Percentiles rank a stretch among this genome's conserved stretches.
Evolutionary conservation across 1,284 basidiomycete genomes (phyloP).

Genomic region (Cryptococcus sp.): DNA sequence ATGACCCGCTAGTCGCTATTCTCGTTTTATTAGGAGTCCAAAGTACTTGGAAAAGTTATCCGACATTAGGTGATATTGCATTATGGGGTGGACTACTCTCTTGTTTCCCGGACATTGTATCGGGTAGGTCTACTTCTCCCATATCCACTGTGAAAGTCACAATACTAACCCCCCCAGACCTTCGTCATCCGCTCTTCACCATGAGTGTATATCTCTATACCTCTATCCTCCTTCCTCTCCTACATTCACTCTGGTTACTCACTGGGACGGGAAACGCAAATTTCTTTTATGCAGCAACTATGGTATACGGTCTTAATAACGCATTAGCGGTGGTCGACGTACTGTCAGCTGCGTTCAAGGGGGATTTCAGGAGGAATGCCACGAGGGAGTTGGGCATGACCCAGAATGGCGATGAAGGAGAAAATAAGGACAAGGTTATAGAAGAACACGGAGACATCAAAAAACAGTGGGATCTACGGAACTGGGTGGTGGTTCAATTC

Average conservation of each 20-base stretch:
- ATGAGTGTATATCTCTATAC: conserved; percentile 79
- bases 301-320: conserved; percentile 86
- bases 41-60: conserved; percentile 86
- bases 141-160: background rate
- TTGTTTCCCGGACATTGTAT: conserved; percentile 77
- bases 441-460: background rate
- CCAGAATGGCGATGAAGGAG: background rate
- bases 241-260: conserved; percentile 85
- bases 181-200: conserved; percentile 82
- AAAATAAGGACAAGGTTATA: background rate
- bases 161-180: conserved; percentile 56
- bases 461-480: background rate
- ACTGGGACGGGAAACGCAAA: conserved; percentile 96
- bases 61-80: conserved; percentile 80
- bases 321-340: conserved; percentile 77
- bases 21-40: conserved; percentile 73
- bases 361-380: conserved; percentile 10
- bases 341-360: conserved; percentile 66
- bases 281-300: conserved; percentile 93
- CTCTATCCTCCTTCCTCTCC: conserved; percentile 78
- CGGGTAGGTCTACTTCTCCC: conserved; percentile 57
- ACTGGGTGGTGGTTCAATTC: conserved; percentile 1
- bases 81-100: conserved; percentile 75
- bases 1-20: conserved; percentile 76
- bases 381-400: background rate